These are phyloP conservation scores for Fusarium udum DNA, from an alignment of 2,329 filamentous ascomycete species.

Conservation along the genomic window DNA sequence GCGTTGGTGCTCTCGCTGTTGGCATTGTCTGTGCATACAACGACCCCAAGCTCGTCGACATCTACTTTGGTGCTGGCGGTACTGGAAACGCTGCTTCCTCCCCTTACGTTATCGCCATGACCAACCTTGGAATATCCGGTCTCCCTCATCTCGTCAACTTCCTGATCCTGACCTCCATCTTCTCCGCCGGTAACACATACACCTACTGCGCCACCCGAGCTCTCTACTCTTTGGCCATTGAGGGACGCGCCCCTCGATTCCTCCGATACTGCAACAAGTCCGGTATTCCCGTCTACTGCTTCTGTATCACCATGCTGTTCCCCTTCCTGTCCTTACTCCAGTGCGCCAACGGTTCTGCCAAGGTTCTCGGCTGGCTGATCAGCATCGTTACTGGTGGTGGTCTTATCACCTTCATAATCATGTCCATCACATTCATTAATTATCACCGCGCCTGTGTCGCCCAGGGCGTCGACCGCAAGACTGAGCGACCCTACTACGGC, in stretches of 20 bases:
- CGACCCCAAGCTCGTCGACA: slow-evolving; percentile 64
- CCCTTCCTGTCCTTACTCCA: slow-evolving; percentile 62
- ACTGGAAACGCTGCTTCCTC: slow-evolving; percentile 61
- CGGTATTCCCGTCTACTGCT: slow-evolving; percentile 68
- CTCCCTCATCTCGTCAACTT: slow-evolving; percentile 68
- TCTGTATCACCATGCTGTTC: slow-evolving; percentile 61
- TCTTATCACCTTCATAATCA: slow-evolving; percentile 69
- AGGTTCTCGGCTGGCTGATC: slow-evolving; percentile 62
- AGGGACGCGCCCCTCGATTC: slow-evolving; percentile 59
- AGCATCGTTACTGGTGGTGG: slow-evolving; percentile 65
- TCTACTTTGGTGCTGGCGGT: slow-evolving; percentile 51
- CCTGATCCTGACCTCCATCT: slow-evolving; percentile 52
- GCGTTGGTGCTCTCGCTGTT: slow-evolving; percentile 61
- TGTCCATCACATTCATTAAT: slow-evolving; percentile 56
- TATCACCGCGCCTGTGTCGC: slow-evolving; percentile 62
- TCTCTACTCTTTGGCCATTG: slow-evolving; percentile 59
- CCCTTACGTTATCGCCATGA: slow-evolving; percentile 51
- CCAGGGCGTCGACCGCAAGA: slow-evolving; percentile 60
- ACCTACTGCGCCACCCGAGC: slow-evolving; percentile 59
- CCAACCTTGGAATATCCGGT: slow-evolving; percentile 59
- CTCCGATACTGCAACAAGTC: slow-evolving; percentile 66
- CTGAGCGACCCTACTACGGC: slow-evolving; percentile 67
- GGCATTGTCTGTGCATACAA: slow-evolving; percentile 67
- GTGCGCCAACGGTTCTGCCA: slow-evolving; percentile 56
- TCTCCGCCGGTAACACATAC: slow-evolving; percentile 44